Percentiles rank a stretch among this genome's conserved stretches.
phyloP scores from a whole-genome alignment of 257 asterid species.

The Fraxinus excelsior region DNA sequence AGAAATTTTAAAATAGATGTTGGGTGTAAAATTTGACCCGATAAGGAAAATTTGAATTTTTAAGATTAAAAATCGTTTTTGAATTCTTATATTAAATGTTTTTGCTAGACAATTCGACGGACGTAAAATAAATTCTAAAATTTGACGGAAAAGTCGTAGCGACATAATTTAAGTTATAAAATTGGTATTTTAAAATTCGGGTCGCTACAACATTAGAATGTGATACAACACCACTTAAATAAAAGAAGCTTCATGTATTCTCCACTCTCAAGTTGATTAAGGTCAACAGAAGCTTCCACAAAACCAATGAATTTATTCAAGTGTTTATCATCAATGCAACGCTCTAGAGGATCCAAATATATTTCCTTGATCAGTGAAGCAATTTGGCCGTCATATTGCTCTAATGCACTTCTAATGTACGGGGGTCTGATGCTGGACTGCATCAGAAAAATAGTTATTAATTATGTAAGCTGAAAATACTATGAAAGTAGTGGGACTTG shows the following conservation, averaged over 20 bases:
- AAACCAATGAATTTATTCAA: slow-evolving; percentile 86
- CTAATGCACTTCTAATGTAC: slow-evolving; percentile 70
- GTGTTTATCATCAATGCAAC: slow-evolving; percentile 80
- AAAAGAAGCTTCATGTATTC: slow-evolving; percentile 98
- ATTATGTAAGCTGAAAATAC: slow-evolving; percentile 9
- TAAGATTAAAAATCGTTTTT: too few species aligned
- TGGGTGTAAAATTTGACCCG: too few species aligned
- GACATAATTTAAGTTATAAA: too few species aligned
- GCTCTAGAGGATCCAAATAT: slow-evolving; percentile 66
- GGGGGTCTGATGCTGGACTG: slow-evolving; percentile 95
- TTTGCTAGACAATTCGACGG: too few species aligned
- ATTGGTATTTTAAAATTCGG: too few species aligned
- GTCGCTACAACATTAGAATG: too few species aligned
- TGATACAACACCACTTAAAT: too few species aligned
- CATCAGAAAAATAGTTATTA: slow-evolving; percentile 34
- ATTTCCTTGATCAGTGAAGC: slow-evolving; percentile 66
- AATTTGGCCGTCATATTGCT: slow-evolving; percentile 75
- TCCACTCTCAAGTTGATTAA: slow-evolving; percentile 96
- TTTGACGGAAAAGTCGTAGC: too few species aligned
- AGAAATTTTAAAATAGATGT: too few species aligned
- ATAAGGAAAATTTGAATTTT: too few species aligned
- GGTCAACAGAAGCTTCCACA: slow-evolving; percentile 96
- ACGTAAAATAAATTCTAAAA: too few species aligned
- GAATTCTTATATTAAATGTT: too few species aligned
- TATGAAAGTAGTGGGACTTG: neutral